A percentile compares a stretch with the other conserved stretches of the same genome.
Evolutionary conservation across 2,329 filamentous ascomycete genomes (phyloP).

Genomic region (Leptodontidium sp.): DNA sequence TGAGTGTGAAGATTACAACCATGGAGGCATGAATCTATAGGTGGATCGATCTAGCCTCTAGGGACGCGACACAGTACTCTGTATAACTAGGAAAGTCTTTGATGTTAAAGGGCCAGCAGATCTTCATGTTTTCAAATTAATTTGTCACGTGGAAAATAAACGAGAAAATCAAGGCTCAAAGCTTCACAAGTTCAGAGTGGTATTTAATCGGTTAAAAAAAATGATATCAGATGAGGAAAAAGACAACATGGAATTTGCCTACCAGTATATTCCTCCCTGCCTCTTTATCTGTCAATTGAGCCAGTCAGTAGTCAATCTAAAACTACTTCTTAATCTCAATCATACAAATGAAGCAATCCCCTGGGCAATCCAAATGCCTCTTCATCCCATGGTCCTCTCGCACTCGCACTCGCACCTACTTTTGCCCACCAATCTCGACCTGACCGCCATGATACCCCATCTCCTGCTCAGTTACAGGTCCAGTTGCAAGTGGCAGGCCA

Average conservation of each 20-base stretch:
- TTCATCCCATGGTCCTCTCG: not conserved
- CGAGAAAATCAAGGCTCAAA: too few relatives aligned
- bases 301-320: not conserved
- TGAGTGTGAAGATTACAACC: not conserved
- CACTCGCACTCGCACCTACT: not conserved
- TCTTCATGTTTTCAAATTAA: too few relatives aligned
- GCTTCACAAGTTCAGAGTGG: too few relatives aligned
- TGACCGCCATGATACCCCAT: too few relatives aligned
- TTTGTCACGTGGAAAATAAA: too few relatives aligned
- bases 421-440: not conserved
- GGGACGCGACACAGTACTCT: too few relatives aligned
- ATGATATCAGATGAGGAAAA: too few relatives aligned
- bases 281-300: not conserved
- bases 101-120: too few relatives aligned
- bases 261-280: not conserved
- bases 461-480: not conserved
- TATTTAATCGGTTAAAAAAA: too few relatives aligned
- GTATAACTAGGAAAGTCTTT: too few relatives aligned
- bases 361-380: not conserved
- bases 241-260: not conserved
- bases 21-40: too few relatives aligned
- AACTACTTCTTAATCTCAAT: conserved; percentile 6
- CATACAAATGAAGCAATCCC: conserved; percentile 2
- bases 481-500: not conserved
- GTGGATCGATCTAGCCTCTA: too few relatives aligned